These are phyloP conservation scores for Kwoniella sp. DNA, from an alignment of 768 basidiomycete genomes.

Conservation along the genomic window DNA sequence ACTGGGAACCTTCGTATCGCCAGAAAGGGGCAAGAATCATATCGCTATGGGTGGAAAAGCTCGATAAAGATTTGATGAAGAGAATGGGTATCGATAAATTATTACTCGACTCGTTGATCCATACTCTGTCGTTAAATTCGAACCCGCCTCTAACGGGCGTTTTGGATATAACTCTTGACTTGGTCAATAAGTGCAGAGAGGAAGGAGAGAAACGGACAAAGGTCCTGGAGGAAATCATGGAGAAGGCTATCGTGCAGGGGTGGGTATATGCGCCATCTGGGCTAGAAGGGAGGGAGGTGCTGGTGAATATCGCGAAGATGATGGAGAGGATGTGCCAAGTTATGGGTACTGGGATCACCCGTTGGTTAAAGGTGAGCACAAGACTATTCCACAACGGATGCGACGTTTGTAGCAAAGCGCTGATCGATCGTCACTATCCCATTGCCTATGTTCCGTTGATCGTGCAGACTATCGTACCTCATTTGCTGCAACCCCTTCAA, in stretches of 20 bases:
- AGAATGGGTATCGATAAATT: slow-evolving; percentile 53
- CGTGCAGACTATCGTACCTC: slow-evolving; percentile 48
- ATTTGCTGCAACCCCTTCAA: slow-evolving; percentile 44
- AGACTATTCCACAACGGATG: not conserved
- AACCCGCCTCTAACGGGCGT: slow-evolving; percentile 40
- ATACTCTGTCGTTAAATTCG: slow-evolving; percentile 47
- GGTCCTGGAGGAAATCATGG: slow-evolving; percentile 39
- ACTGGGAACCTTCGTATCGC: slow-evolving; percentile 51
- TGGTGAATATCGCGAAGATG: slow-evolving; percentile 38
- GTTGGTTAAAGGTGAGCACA: slow-evolving; percentile 53
- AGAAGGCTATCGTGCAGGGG: slow-evolving; percentile 47
- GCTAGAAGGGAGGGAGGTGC: slow-evolving; percentile 34
- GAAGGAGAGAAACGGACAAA: slow-evolving; percentile 31
- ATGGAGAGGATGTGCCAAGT: slow-evolving; percentile 43
- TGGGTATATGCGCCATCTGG: slow-evolving; percentile 52
- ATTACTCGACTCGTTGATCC: slow-evolving; percentile 47
- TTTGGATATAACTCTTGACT: slow-evolving; percentile 32
- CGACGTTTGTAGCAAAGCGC: not conserved
- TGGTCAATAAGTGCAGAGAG: slow-evolving; percentile 25
- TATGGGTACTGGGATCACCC: slow-evolving; percentile 40
- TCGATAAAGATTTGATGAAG: slow-evolving; percentile 35
- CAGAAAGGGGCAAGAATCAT: slow-evolving; percentile 38
- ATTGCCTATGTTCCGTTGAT: not conserved
- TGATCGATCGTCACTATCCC: not conserved
- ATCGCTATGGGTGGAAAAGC: slow-evolving; percentile 35